These are phyloP conservation scores for Aquilaria yunnanensis DNA, from an alignment of 345 rosid species.

Conservation along the genomic window DNA sequence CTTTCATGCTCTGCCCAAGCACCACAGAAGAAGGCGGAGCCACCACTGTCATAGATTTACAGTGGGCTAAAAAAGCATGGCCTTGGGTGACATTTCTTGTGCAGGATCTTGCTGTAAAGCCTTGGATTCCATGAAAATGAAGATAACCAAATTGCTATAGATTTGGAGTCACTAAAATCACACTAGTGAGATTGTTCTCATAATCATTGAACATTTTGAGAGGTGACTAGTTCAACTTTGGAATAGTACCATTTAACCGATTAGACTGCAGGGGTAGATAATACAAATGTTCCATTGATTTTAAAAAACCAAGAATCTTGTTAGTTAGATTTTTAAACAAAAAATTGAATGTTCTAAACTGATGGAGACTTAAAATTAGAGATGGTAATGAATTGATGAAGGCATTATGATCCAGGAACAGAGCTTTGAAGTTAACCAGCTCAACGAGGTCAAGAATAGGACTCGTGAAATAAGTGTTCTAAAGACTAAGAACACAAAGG, in stretches of 20 bases:
- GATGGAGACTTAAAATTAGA: conserved; percentile 46
- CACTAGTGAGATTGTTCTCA: conserved; percentile 56
- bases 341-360: conserved; percentile 60
- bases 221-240: conserved; percentile 70
- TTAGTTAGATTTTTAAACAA: conserved; percentile 62
- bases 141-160: conserved; percentile 48
- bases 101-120: conserved; percentile 82
- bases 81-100: conserved; percentile 59
- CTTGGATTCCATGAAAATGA: conserved; percentile 60
- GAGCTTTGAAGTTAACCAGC: conserved; percentile 61
- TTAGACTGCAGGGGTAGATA: conserved; percentile 62
- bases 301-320: conserved; percentile 36
- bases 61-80: conserved; percentile 54
- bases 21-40: conserved; percentile 37
- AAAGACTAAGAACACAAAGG: conserved; percentile 84
- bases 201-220: conserved; percentile 63
- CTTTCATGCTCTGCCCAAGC: conserved; percentile 45
- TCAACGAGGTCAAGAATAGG: conserved; percentile 65
- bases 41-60: not conserved
- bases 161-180: conserved; percentile 57
- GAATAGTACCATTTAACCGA: conserved; percentile 52
- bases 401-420: conserved; percentile 62
- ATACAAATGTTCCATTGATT: conserved; percentile 33
- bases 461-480: conserved; percentile 72
- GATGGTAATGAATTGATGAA: conserved; percentile 67